Base-by-base conservation (phyloP, 2,329 filamentous ascomycete genomes). In the Colletotrichum aenigma region DNA sequence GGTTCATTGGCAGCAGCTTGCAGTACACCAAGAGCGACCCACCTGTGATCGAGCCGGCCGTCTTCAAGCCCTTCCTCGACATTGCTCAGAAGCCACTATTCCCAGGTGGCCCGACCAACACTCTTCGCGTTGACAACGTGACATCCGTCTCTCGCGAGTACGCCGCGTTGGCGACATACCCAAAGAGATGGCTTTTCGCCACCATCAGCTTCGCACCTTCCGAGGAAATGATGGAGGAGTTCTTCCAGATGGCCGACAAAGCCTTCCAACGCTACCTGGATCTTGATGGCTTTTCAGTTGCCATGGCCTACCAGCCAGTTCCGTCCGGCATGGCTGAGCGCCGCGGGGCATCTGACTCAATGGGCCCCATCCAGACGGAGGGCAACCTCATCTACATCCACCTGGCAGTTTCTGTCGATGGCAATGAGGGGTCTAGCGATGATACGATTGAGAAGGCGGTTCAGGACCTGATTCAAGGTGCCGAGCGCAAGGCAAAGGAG, bases 21-120 rank as follows among this genome's bases (percentile, higher is more conserved):
- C 70, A 71, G 34, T 71, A 71, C 4, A 71, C 70, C 32, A 67
- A 71, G 26, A 71, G 70, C 30, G 10, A 60, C 10, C 70, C 70
- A 1, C 70, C 70, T 2, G 62, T 67, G 0, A 5, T 48, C 2
- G 69, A 67, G 32, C 69, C 69, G 0, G 62, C n/a, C 1, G 70
- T 71, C 48, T 71, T 71, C 5, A 60, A 48, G 34, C 48, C 32
- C 2, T 34, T 71, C 4, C 48, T 71, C 9, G 7, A 34, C 3
- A 67, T 71, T 2, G 26, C 24, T 0, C 70, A 48, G 16, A 67
- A 32, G 18, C 32, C 62, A 0, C 62, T 71, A 0, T 67, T 71
- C 6, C 70, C 70, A 1, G 70, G 70, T 4, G 70, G 70, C 4
- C 70, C 70, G 3, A 32, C 48, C 8, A 71, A 71, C n/a, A 71